Evolutionary conservation across 208 protist genomes (phyloP), one percentile per base, ranked within the genome.

Genomic region (Acanthamoeba lenticulata): DNA sequence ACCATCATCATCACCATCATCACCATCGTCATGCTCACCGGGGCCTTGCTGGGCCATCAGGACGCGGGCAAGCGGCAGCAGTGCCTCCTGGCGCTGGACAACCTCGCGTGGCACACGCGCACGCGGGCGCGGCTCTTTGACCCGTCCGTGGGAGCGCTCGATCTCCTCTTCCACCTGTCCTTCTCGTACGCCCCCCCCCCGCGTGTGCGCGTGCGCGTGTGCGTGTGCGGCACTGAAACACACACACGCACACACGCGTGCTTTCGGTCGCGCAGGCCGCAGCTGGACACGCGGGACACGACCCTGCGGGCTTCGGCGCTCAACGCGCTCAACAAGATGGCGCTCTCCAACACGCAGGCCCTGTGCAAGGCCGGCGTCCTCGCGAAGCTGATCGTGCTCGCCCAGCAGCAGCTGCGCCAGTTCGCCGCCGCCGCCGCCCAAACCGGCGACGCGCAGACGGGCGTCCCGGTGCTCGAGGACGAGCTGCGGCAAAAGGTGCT

Each of bases 241-340:
- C 49, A 57, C 9, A 24, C 49, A 9, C 49, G 19, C 9, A 57
- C 9, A 57, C 49, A 57, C 49, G 19, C 9, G 49, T 44, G 5
- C 32, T 29, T 32, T 6, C 29, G 60, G 32, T 27, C 60, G 7
- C 60, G n/a, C 69, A 86, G 45, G 45, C 0, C 77, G 6, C 77
- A 86, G 27, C 77, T 40, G 5, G 85, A 91, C 29, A 9, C 60
- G 38, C 49, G 60, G 3, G 85, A 91, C 27, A 27, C 40, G 2
- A 21, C 85, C 17, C 36, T 93, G 6, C 90, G 67, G 19, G 55
- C 90, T 36, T n/a, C 38, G 42, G 90, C 90, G 42, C 90, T 93
- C 40, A 93, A 93, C 65, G 40, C 90, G 32, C 67, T 93, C 42
- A 93, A 93, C 36, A 93, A 93, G 69, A 77, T 93, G 67, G 90